Percentiles rank a stretch among this genome's conserved stretches.
phyloP scores from a whole-genome alignment of 2,329 filamentous ascomycete genomes.

The Penicillium sp. region DNA sequence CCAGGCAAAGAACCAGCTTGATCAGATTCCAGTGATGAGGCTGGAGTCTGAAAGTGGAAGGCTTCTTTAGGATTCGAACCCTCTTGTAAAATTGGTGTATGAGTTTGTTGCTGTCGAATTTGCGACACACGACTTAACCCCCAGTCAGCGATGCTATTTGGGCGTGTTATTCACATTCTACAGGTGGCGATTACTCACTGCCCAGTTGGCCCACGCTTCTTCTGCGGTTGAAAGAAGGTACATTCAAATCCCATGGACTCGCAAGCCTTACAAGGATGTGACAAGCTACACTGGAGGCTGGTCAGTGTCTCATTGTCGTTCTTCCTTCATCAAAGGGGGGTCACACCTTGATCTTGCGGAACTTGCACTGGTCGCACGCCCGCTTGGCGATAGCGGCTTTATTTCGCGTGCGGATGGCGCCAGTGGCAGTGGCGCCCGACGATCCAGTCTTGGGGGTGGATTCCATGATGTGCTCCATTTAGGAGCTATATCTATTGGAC shows the following conservation, averaged over 20 bases:
- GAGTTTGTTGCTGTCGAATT: slow-evolving; percentile 38
- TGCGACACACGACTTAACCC: slow-evolving; percentile 37
- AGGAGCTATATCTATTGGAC: not conserved
- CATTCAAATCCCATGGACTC: slow-evolving; percentile 41
- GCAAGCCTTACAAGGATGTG: slow-evolving; percentile 41
- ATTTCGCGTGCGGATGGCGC: slow-evolving; percentile 28
- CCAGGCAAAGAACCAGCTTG: slow-evolving; percentile 22
- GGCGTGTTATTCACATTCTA: not conserved
- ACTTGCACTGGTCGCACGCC: slow-evolving; percentile 47
- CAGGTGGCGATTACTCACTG: slow-evolving; percentile 31
- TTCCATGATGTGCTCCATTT: slow-evolving; percentile 17
- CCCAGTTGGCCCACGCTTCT: slow-evolving; percentile 42
- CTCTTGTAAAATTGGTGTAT: slow-evolving; percentile 19
- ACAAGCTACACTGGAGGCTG: slow-evolving; percentile 38
- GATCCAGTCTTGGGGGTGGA: slow-evolving; percentile 23
- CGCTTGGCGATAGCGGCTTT: slow-evolving; percentile 32
- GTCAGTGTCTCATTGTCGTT: not conserved
- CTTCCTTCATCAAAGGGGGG: not conserved
- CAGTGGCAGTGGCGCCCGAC: slow-evolving; percentile 16
- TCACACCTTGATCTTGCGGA: slow-evolving; percentile 40
- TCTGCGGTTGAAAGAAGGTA: slow-evolving; percentile 44
- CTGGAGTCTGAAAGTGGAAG: slow-evolving; percentile 26
- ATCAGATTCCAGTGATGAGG: slow-evolving; percentile 20
- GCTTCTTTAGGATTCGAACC: slow-evolving; percentile 16
- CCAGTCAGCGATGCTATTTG: slow-evolving; percentile 1